Conservation (phyloP, 345 rosid species). For the Euphorbia tirucalli region DNA sequence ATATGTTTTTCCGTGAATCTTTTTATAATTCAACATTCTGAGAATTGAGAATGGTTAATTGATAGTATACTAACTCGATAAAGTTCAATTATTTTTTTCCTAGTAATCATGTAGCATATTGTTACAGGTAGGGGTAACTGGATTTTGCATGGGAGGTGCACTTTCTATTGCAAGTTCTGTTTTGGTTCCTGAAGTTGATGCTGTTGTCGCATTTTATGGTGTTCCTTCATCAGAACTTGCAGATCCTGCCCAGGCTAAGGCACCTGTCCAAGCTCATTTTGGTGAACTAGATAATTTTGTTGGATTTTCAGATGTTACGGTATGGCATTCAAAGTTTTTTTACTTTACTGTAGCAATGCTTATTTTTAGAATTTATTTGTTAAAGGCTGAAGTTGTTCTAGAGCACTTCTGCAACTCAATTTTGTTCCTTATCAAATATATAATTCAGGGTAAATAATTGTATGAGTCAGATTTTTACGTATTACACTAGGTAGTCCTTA, state of each 20-base stretch:
- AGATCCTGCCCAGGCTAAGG: conserved; percentile 76
- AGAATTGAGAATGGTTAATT: not conserved
- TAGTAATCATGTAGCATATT: not conserved
- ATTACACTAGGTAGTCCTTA: no score
- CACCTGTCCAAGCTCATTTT: conserved; percentile 86
- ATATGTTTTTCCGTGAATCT: not conserved
- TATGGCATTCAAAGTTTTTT: conserved; percentile 24
- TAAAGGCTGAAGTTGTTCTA: not conserved
- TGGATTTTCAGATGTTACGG: conserved; percentile 85
- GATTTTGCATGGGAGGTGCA: conserved; percentile 97
- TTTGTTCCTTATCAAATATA: not conserved
- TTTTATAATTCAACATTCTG: not conserved
- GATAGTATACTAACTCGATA: not conserved
- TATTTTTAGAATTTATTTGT: not conserved
- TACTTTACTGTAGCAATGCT: not conserved
- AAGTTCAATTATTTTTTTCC: not conserved
- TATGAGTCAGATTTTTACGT: no score
- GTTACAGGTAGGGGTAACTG: conserved; percentile 85
- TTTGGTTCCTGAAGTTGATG: conserved; percentile 79
- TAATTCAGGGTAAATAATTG: no score
- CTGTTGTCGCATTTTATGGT: conserved; percentile 86
- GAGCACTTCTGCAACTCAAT: not conserved
- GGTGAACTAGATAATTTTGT: conserved; percentile 84
- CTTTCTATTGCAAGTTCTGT: conserved; percentile 89
- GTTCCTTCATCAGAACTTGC: conserved; percentile 81